Conservation (phyloP, 2,329 filamentous ascomycete species). For the Aspergillus versicolor region DNA sequence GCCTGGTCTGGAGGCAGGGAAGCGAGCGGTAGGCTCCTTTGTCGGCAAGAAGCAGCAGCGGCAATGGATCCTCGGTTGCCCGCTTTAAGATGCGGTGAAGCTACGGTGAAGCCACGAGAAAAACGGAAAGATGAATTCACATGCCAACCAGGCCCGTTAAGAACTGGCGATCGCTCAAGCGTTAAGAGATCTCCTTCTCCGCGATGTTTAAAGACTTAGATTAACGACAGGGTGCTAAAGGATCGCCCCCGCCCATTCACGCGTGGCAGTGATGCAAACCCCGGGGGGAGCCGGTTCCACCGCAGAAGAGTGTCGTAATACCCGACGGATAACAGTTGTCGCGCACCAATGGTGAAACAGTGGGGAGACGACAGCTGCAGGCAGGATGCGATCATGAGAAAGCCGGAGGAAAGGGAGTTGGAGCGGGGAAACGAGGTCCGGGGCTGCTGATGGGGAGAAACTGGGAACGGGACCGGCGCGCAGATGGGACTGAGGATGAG, state of each 20-base stretch:
- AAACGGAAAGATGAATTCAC: background rate
- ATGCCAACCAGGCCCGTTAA: constrained; percentile 2
- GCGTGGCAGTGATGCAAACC: background rate
- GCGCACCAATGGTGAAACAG: background rate
- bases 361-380: background rate
- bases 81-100: background rate
- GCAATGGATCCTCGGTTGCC: background rate
- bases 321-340: constrained; percentile 1
- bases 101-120: background rate
- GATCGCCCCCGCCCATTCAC: constrained; percentile 6
- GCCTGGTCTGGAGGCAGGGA: background rate
- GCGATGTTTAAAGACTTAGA: constrained; percentile 4
- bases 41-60: background rate
- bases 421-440: constrained; percentile 5
- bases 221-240: constrained; percentile 2
- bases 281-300: too few species aligned
- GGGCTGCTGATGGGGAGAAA: background rate
- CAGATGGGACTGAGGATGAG: background rate
- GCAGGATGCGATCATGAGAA: background rate
- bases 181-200: constrained; percentile 2
- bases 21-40: background rate
- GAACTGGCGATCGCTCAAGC: constrained; percentile 2
- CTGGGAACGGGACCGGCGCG: background rate
- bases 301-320: background rate
- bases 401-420: background rate